Conservation (phyloP, 1,284 basidiomycete genomes). For the Leccinum angustisporum region DNA sequence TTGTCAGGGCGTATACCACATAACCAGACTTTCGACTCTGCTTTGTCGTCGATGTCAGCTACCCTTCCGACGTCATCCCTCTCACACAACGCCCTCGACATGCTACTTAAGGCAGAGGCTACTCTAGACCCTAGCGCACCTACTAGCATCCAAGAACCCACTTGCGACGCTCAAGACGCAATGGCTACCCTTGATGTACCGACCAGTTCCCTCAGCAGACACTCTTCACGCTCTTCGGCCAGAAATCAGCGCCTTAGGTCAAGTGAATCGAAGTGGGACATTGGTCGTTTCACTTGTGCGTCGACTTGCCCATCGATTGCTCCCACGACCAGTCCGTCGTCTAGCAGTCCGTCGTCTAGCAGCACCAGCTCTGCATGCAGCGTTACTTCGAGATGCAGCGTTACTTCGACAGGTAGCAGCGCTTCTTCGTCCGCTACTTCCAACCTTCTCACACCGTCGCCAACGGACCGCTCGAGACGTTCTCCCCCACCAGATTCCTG, state of each 20-base stretch:
- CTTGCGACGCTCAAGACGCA: constrained; percentile 15
- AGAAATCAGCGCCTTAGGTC: constrained; percentile 27
- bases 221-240: constrained; percentile 32
- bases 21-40: constrained; percentile 27
- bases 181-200: constrained; percentile 32
- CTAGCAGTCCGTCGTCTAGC: constrained; percentile 18
- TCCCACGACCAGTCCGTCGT: constrained; percentile 20
- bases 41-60: constrained; percentile 21
- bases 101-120: constrained; percentile 33
- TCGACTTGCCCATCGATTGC: constrained; percentile 31
- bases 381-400: constrained; percentile 25
- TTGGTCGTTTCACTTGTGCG: constrained; percentile 30
- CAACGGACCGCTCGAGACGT: constrained; percentile 39
- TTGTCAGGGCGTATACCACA: constrained; percentile 23
- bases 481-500: constrained; percentile 38
- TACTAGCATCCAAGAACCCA: constrained; percentile 14
- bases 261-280: constrained; percentile 31
- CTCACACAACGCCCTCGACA: constrained; percentile 31
- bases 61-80: constrained; percentile 35
- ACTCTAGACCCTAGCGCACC: constrained; percentile 18
- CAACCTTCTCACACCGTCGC: constrained; percentile 30
- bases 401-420: constrained; percentile 15
- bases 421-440: constrained; percentile 16
- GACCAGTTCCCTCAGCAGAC: constrained; percentile 26
- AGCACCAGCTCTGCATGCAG: constrained; percentile 26